Evolutionary conservation across 257 asterid species (phyloP).

Genomic region (Gentiana straminea): DNA sequence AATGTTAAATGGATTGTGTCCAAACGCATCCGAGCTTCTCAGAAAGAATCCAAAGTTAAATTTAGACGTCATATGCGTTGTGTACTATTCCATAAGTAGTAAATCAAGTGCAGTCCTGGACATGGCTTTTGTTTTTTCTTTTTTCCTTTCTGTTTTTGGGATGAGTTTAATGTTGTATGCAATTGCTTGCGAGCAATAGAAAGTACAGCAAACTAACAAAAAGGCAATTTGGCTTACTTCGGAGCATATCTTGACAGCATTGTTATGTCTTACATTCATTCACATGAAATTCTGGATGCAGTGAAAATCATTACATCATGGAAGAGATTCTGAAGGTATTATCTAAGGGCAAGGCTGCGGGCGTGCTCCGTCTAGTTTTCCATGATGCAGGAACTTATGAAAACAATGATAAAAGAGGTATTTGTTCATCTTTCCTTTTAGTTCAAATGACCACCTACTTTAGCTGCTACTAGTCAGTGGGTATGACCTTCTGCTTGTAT

Average conservation of each 20-base stretch:
- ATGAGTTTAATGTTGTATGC: not conserved
- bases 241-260: not conserved
- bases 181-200: not conserved
- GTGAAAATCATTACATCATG: slow-evolving; percentile 33
- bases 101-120: not conserved
- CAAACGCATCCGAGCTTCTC: too few relatives aligned
- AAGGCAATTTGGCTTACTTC: not conserved
- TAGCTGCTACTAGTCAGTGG: not conserved
- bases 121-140: not conserved
- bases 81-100: too few relatives aligned
- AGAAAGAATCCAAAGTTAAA: too few relatives aligned
- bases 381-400: slow-evolving; percentile 98
- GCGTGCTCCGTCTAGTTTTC: slow-evolving; percentile 82
- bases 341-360: slow-evolving; percentile 75
- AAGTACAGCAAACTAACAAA: not conserved
- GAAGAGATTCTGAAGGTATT: slow-evolving; percentile 62
- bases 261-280: slow-evolving; percentile 5
- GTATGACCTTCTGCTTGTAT: not conserved
- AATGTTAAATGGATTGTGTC: too few relatives aligned
- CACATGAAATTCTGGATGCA: slow-evolving; percentile 18
- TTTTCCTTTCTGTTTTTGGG: too few relatives aligned
- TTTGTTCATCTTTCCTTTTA: not conserved
- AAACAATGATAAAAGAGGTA: slow-evolving; percentile 49
- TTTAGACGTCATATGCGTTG: too few relatives aligned
- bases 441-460: not conserved